Evolutionary conservation across 2,329 filamentous ascomycete genomes (phyloP), one percentile per base, ranked within the genome.

Genomic region (Paraconiothyrium sp.): DNA sequence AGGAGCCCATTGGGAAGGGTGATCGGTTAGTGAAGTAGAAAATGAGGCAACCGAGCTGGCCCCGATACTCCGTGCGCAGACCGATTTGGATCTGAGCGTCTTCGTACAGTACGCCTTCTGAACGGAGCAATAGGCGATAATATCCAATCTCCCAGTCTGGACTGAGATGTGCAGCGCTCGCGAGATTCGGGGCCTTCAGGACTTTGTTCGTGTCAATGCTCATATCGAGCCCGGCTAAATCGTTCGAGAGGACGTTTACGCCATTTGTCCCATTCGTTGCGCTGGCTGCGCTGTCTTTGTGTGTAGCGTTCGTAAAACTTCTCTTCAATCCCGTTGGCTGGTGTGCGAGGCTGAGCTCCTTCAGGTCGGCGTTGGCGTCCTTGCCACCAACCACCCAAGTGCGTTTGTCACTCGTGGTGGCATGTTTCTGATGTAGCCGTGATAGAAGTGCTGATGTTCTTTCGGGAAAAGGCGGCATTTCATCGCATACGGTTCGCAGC

Each of bases 381-480:
- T 97, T 97, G 62, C 93, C 94, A 64, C 94, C 94, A n/a, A 98
- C 92, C 30, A 97, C 90, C 95, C 95, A 99, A 1, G 95, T 98
- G 64, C 94, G 88, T 81, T 96, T 96, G 78, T 99, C 95, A 75
- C 92, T 97, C 14, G 93, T 95, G 63, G 91, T 92, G 51, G 91
- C 92, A 72, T 96, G 93, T 82, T 97, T 98, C 79, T 97, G 93
- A 79, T 99, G 94, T 54, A 99, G 85, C 60, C 95, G 88, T 43
- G 94, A 97, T 11, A 99, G 84, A 32, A 99, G 84, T 1, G 95
- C 94, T 5, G 95, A 98, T 61, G 97, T 90, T 62, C 96, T 86
- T 78, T 99, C 94, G 0, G 95, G 96, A 81, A 98, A 99, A 0
- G 95, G 94, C 2, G 95, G 95, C 96, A 99, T 99, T 78, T 99